These are phyloP conservation scores for Russula emetica DNA, from an alignment of 768 basidiomycete genomes.

Conservation along the genomic window DNA sequence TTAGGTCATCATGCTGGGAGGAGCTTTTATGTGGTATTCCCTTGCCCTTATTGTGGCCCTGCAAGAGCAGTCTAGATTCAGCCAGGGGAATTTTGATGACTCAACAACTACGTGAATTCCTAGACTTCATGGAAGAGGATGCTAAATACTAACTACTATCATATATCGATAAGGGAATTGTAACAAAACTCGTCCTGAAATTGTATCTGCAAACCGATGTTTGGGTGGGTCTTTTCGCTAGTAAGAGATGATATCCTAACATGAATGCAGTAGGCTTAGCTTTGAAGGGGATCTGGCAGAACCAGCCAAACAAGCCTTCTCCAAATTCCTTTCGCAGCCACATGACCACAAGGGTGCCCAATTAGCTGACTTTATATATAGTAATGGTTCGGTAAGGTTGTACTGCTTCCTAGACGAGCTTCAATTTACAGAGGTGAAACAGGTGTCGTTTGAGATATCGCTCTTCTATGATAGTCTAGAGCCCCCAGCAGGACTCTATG, in stretches of 20 bases:
- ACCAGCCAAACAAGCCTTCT: neutral
- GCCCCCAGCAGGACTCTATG: constrained; percentile 44
- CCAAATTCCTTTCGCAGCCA: neutral
- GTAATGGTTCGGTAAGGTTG: constrained; percentile 5
- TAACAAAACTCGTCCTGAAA: constrained; percentile 20
- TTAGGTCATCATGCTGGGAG: no score
- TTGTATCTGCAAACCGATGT: constrained; percentile 14
- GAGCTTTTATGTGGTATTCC: no score
- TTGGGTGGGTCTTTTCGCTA: constrained; percentile 6
- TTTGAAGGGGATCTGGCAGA: constrained; percentile 5
- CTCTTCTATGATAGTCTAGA: constrained; percentile 57
- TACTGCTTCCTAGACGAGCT: constrained; percentile 35
- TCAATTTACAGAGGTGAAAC: constrained; percentile 31
- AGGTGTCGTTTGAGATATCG: constrained; percentile 4
- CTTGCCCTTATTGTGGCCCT: no score
- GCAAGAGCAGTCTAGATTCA: no score
- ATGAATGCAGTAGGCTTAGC: neutral
- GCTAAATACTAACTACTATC: neutral
- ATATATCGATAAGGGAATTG: constrained; percentile 13
- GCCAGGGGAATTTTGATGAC: no score
- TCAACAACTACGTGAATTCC: constrained; percentile 18
- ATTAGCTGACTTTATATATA: constrained; percentile 4
- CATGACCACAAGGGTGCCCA: constrained; percentile 15
- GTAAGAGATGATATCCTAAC: neutral
- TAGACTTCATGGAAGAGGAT: neutral